phyloP scores from a whole-genome alignment of 345 rosid species.

The Citrus reticulata region DNA sequence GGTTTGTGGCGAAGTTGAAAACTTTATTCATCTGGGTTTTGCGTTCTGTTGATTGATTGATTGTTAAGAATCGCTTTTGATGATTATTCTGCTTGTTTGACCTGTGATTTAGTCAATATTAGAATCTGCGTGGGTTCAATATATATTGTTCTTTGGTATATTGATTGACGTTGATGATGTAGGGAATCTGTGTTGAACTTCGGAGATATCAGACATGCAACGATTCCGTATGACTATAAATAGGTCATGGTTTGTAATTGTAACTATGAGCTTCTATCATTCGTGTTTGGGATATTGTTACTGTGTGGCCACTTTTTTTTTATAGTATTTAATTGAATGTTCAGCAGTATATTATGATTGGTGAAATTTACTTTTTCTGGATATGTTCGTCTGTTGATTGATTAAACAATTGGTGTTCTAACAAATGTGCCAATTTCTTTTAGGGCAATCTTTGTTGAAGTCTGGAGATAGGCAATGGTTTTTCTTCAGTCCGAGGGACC shows the following conservation, averaged over 20 bases:
- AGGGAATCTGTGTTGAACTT: neutral
- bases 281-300: neutral
- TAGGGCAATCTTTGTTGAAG: conserved; percentile 63
- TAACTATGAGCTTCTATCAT: neutral
- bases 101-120: neutral
- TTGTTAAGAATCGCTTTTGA: neutral
- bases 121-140: neutral
- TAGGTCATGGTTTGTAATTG: neutral
- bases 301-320: neutral
- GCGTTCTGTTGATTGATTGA: neutral
- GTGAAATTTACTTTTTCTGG: neutral
- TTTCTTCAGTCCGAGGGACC: conserved; percentile 80
- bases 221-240: neutral
- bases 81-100: neutral
- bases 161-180: neutral
- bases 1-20: neutral
- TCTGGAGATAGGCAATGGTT: conserved; percentile 92
- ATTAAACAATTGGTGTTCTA: conserved; percentile 6
- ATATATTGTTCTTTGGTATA: neutral
- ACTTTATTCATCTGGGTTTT: neutral
- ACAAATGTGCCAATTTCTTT: conserved; percentile 1
- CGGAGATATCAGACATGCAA: neutral
- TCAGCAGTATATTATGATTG: neutral
- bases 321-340: neutral
- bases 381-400: neutral